Conservation (phyloP, 352 stramenopile genomes). For the Pythium apleroticum region DNA sequence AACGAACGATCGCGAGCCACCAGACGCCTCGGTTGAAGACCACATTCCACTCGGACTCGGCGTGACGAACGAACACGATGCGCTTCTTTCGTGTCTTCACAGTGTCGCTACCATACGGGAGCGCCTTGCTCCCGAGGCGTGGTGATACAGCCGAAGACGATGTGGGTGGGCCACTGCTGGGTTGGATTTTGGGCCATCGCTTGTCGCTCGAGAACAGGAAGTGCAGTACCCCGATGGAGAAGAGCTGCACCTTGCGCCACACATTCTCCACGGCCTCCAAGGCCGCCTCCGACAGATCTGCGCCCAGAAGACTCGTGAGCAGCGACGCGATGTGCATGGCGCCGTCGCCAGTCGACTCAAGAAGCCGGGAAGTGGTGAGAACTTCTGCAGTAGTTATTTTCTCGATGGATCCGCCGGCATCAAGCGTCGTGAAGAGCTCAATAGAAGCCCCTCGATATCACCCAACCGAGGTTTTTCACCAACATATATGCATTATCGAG, state of each 20-base stretch:
- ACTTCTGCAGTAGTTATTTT: neutral
- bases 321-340: conserved; percentile 7
- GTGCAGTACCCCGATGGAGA: conserved; percentile 56
- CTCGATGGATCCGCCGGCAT: neutral
- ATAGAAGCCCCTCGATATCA: neutral
- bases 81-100: conserved; percentile 39
- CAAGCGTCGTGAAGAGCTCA: neutral
- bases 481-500: neutral
- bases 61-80: conserved; percentile 84
- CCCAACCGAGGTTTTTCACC: neutral
- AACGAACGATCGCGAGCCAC: conserved; percentile 37
- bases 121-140: neutral
- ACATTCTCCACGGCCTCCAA: conserved; percentile 45
- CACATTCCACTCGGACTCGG: conserved; percentile 88
- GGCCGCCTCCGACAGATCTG: conserved; percentile 21
- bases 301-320: neutral
- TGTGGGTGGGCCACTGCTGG: neutral
- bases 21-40: conserved; percentile 83
- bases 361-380: neutral
- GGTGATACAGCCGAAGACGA: conserved; percentile 3
- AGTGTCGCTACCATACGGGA: conserved; percentile 8
- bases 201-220: conserved; percentile 78
- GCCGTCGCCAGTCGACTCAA: neutral
- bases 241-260: conserved; percentile 67
- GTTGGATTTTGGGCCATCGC: conserved; percentile 29